Evolutionary conservation across 2,329 filamentous ascomycete species (phyloP).

Genomic region (Uncinocarpus reesii): DNA sequence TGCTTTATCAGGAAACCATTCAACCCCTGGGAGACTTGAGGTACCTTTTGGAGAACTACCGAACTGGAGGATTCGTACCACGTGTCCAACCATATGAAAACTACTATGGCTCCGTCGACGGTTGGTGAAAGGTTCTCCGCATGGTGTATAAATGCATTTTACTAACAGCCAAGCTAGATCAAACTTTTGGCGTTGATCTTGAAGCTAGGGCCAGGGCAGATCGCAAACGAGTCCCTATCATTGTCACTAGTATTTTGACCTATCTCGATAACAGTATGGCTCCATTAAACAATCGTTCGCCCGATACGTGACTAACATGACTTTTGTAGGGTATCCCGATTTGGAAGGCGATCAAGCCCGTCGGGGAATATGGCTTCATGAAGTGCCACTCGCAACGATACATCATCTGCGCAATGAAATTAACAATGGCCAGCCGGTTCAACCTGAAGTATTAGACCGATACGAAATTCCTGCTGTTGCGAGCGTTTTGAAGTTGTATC

Average conservation of each 20-base stretch:
- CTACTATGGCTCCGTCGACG: slow-evolving; percentile 94
- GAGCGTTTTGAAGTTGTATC: slow-evolving; percentile 82
- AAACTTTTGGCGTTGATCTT: slow-evolving; percentile 96
- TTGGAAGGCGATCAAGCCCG: slow-evolving; percentile 92
- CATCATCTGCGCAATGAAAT: slow-evolving; percentile 73
- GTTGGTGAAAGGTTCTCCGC: slow-evolving; percentile 27
- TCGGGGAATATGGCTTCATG: slow-evolving; percentile 84
- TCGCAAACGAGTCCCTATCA: slow-evolving; percentile 84
- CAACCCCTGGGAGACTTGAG: slow-evolving; percentile 81
- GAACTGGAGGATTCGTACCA: slow-evolving; percentile 84
- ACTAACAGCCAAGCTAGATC: slow-evolving; percentile 45
- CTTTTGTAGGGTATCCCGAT: slow-evolving; percentile 67
- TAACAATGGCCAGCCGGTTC: slow-evolving; percentile 76
- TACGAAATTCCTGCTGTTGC: slow-evolving; percentile 94
- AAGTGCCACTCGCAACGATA: slow-evolving; percentile 74
- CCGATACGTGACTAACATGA: background rate
- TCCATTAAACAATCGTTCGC: background rate
- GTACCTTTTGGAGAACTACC: slow-evolving; percentile 93
- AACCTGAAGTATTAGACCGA: slow-evolving; percentile 65
- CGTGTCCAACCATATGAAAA: slow-evolving; percentile 93
- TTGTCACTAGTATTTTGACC: slow-evolving; percentile 85
- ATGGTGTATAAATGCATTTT: background rate
- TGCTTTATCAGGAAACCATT: slow-evolving; percentile 98
- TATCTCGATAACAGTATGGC: slow-evolving; percentile 72
- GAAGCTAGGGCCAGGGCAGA: slow-evolving; percentile 88